Conservation (phyloP, 139 green algal species). For the Deuterostichococcus epilithicus region DNA sequence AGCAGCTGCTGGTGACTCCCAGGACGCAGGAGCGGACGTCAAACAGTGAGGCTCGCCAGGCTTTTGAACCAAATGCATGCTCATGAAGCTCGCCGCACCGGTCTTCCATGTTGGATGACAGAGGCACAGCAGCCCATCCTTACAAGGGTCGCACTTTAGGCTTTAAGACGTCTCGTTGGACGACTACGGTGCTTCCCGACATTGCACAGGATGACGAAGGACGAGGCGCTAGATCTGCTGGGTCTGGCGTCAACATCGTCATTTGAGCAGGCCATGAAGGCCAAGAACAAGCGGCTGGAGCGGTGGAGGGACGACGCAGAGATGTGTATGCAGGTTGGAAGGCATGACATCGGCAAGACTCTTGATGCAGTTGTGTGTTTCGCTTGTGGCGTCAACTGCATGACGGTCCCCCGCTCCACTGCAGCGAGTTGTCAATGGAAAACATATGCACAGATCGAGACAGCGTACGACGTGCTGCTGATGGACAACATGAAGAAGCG, state of each 20-base stretch:
- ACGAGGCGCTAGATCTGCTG: not conserved
- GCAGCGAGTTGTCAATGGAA: no score
- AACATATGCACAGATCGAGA: constrained; percentile 47
- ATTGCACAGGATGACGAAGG: not conserved
- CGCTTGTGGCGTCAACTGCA: no score
- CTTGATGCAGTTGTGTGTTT: no score
- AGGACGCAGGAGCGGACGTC: not conserved
- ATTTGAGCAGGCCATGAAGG: constrained; percentile 11
- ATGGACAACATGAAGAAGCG: constrained; percentile 72
- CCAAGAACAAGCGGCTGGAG: constrained; percentile 12
- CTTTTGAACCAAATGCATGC: no score
- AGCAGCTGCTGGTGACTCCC: not conserved
- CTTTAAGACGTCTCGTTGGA: no score
- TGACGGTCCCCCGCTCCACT: no score
- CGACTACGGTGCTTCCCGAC: no score
- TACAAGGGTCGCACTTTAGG: no score
- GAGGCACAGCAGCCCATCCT: no score
- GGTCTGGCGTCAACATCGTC: constrained; percentile 2
- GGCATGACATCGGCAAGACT: no score
- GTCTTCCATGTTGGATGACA: no score
- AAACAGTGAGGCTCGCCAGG: not conserved
- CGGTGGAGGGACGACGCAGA: constrained; percentile 6
- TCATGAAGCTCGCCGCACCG: no score
- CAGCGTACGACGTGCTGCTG: constrained; percentile 72
- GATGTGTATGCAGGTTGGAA: constrained; percentile 19